A percentile compares a stretch with the other conserved stretches of the same genome.
Conservation (phyloP, 2,329 filamentous ascomycete species). For the Ophiostoma perfectum region DNA sequence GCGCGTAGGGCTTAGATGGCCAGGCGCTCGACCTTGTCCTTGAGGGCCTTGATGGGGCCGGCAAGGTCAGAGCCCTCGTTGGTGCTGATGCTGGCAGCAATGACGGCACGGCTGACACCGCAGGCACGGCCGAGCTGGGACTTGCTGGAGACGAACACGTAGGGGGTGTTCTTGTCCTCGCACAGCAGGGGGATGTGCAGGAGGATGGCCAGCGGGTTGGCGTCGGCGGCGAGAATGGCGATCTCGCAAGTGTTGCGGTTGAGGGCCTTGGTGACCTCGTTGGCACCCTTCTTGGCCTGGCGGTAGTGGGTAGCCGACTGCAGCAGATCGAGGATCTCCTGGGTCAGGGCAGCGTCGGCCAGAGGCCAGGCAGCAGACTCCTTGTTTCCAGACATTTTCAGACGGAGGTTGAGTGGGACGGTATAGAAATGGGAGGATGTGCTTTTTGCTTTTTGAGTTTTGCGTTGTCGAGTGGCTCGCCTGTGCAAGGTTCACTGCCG, state of each 20-base stretch:
- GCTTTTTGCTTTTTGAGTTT: neutral
- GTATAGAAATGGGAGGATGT: neutral
- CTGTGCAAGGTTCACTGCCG: conserved; percentile 28
- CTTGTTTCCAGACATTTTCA: conserved; percentile 25
- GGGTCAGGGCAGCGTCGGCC: conserved; percentile 28
- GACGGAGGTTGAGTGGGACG: neutral
- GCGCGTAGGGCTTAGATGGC: conserved; percentile 61
- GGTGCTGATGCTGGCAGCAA: conserved; percentile 81
- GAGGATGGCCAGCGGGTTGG: conserved; percentile 77
- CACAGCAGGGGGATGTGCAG: conserved; percentile 83
- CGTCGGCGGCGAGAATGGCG: conserved; percentile 84
- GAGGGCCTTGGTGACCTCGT: conserved; percentile 80
- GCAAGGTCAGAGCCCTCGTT: conserved; percentile 87
- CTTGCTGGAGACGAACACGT: conserved; percentile 29
- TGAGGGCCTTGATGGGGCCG: conserved; percentile 79
- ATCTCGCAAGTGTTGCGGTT: conserved; percentile 89
- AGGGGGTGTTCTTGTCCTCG: conserved; percentile 64
- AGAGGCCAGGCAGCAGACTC: conserved; percentile 28
- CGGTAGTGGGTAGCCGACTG: conserved; percentile 65
- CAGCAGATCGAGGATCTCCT: conserved; percentile 77
- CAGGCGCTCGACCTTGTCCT: conserved; percentile 92
- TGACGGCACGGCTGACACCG: conserved; percentile 83
- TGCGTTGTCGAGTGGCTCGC: conserved; percentile 25
- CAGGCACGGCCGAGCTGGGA: conserved; percentile 63
- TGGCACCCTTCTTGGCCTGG: conserved; percentile 85